Evolutionary conservation across 2,329 filamentous ascomycete genomes (phyloP).

Genomic region (Aspergillus melleus): DNA sequence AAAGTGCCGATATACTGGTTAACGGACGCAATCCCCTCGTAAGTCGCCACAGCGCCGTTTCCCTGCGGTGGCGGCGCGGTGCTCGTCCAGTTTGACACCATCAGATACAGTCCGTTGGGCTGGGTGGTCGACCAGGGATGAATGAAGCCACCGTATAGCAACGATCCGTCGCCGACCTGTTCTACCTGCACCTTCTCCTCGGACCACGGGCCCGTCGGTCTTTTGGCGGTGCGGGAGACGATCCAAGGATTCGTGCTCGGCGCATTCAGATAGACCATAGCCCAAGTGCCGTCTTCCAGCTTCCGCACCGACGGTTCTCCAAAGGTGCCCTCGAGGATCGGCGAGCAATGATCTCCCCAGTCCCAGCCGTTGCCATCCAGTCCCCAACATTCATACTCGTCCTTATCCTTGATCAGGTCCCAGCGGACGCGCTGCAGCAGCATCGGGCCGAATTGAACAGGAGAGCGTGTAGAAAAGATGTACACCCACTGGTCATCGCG

Average conservation of each 20-base stretch:
- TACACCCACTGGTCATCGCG: not conserved
- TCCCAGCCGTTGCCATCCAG: not conserved
- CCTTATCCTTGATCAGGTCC: not conserved
- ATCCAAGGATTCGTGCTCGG: not conserved
- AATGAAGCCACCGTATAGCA: slow-evolving; percentile 15
- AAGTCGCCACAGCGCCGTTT: not conserved
- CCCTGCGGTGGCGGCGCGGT: slow-evolving; percentile 8
- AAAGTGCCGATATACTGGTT: slow-evolving; percentile 14
- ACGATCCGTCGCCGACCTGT: slow-evolving; percentile 1
- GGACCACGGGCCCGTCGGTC: not conserved
- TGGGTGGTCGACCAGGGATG: slow-evolving; percentile 16
- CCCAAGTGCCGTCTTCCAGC: not conserved
- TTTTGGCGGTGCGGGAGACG: not conserved
- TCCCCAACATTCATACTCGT: not conserved
- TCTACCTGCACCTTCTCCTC: slow-evolving; percentile 7
- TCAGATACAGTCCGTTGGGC: slow-evolving; percentile 11
- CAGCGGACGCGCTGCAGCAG: not conserved
- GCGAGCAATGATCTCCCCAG: not conserved
- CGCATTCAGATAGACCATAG: not conserved
- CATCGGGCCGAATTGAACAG: not conserved
- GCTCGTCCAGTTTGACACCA: slow-evolving; percentile 13
- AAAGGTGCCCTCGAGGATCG: not conserved
- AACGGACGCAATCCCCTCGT: not conserved
- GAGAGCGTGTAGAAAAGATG: not conserved
- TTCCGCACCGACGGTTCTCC: not conserved